These are phyloP conservation scores for Aspergillus eucalypticola DNA, from an alignment of 2,329 filamentous ascomycete species.

Conservation along the genomic window DNA sequence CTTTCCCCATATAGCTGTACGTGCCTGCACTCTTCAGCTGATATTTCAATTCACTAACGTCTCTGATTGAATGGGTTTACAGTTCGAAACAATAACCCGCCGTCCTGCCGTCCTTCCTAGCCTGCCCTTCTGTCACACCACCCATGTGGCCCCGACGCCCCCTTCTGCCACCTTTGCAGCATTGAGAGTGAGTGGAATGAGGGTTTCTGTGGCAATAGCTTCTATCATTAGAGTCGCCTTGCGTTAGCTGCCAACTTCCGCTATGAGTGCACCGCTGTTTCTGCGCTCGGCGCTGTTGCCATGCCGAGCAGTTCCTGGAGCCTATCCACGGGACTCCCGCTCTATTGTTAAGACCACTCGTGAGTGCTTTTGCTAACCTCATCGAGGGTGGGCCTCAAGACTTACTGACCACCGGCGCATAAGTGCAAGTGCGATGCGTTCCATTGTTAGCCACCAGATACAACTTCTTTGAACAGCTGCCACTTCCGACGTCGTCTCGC, in stretches of 20 bases:
- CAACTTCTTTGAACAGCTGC: conserved; percentile 7
- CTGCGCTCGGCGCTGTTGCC: conserved; percentile 30
- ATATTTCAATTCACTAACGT: not conserved
- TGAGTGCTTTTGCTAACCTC: conserved; percentile 19
- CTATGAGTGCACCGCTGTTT: conserved; percentile 30
- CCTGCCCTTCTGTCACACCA: not conserved
- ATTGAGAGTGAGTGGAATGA: not conserved
- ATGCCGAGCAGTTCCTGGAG: conserved; percentile 25
- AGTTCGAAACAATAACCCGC: not conserved
- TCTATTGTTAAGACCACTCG: conserved; percentile 21
- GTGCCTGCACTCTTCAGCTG: not conserved
- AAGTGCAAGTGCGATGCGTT: conserved; percentile 17
- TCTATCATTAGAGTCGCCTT: not conserved
- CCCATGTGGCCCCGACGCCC: conserved; percentile 2
- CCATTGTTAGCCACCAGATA: conserved; percentile 13
- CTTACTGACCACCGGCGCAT: conserved; percentile 6
- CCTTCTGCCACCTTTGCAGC: not conserved
- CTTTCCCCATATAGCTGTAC: not conserved
- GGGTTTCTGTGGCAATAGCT: not conserved
- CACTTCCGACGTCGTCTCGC: conserved; percentile 17
- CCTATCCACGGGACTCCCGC: conserved; percentile 25
- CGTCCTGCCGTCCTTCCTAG: not conserved
- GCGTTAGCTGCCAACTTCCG: conserved; percentile 4
- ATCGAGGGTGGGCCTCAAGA: not conserved
- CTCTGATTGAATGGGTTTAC: not conserved